These are phyloP conservation scores for Claviceps capensis DNA, from an alignment of 2,329 filamentous ascomycete genomes.

Conservation along the genomic window DNA sequence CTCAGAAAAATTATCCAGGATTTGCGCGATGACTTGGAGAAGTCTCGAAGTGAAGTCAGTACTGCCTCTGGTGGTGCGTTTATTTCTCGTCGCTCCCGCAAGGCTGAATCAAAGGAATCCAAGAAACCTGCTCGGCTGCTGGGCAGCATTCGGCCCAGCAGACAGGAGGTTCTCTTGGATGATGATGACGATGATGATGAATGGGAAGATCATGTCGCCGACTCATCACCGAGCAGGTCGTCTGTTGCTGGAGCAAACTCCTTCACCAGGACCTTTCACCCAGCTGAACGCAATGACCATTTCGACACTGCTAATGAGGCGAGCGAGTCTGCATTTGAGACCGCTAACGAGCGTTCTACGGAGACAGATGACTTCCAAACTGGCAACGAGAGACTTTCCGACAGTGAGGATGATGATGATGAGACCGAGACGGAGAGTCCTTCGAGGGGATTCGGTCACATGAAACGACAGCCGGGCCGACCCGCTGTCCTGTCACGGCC, in stretches of 20 bases:
- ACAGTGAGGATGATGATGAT: constrained; percentile 66
- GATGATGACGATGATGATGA: constrained; percentile 72
- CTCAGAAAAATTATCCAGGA: constrained; percentile 92
- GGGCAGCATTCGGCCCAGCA: constrained; percentile 58
- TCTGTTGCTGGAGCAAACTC: constrained; percentile 11
- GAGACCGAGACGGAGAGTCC: constrained; percentile 82
- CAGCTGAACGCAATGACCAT: constrained; percentile 45
- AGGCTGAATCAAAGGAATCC: constrained; percentile 50
- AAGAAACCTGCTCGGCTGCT: constrained; percentile 72
- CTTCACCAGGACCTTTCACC: constrained; percentile 6
- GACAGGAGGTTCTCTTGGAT: constrained; percentile 63
- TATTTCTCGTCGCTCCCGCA: constrained; percentile 47
- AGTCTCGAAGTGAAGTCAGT: constrained; percentile 42
- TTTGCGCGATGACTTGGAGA: constrained; percentile 78
- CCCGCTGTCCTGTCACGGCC: constrained; percentile 25
- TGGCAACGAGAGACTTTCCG: constrained; percentile 64
- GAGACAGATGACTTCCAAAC: constrained; percentile 95
- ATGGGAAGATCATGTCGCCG: constrained; percentile 65
- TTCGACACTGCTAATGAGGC: constrained; percentile 77
- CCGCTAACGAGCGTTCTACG: constrained; percentile 64
- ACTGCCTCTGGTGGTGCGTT: constrained; percentile 23
- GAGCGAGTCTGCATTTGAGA: constrained; percentile 50
- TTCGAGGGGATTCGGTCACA: constrained; percentile 28
- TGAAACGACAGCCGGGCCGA: constrained; percentile 28
- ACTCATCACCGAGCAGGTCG: constrained; percentile 14